Evolutionary conservation across 495 filamentous ascomycete genomes (phyloP), one percentile per base, ranked within the genome.

Genomic region (Entonaema liquescens): DNA sequence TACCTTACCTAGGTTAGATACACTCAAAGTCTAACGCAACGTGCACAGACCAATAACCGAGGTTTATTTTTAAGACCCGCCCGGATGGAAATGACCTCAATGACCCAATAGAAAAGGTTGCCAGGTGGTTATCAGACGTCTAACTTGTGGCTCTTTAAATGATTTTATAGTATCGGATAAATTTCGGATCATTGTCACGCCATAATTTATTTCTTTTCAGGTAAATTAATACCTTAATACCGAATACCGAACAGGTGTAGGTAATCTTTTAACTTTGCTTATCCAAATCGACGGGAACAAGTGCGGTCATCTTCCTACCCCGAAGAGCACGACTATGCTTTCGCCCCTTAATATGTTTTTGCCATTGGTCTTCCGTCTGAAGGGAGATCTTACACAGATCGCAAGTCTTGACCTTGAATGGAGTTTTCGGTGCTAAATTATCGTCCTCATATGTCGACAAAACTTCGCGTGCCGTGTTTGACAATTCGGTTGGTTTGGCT

Each of bases 281-380:
- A 2, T 55, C 50, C 17, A 36, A 42, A 23, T 54, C 70, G 15
- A 73, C 23, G 1, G 66, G 65, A 12, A 81, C 63, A n/a, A 83
- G 47, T 0, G 78, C 72, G 1, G 61, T 71, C 38, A 52, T 67
- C 64, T 77, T 77, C 58, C 65, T 75, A 52, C 59, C 78, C 8
- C 63, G 67, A 11, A 79, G 64, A 1, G 54, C 71, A 21, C 77
- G 74, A 49, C 67, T 62, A 71, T 97, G 93, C 31, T 78, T 81
- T 55, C 84, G 84, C 63, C 93, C 89, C 62, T 86, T 88, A 5
- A 94, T 73, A 78, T 99, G 95, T 42, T 81, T 79, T 31, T 86
- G 76, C 94, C 94, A 98, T 65, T 93, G 85, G 49, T 89, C 85
- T 72, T 93, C 87, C 1, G 87, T 89, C 36, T 89, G 82, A 53